A percentile compares a stretch with the other conserved stretches of the same genome.
Conservation (phyloP, 306 rosid genomes). For the Potentilla sterilis region DNA sequence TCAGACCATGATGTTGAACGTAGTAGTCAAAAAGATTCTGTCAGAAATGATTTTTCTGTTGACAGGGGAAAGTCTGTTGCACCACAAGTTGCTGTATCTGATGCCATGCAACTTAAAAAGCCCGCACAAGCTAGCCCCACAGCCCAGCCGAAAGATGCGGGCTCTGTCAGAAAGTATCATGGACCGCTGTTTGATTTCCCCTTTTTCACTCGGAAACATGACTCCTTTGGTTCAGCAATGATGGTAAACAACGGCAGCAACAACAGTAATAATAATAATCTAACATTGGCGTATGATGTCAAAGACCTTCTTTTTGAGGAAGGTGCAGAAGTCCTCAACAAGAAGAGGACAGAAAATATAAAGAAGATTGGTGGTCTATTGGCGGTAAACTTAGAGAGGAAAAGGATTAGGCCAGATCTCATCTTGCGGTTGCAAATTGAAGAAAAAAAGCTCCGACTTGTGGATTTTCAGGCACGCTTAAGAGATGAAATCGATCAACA, state of each 20-base stretch:
- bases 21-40: conserved; percentile 42
- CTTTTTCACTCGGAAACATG: conserved; percentile 86
- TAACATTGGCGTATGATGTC: conserved; percentile 81
- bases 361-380: conserved; percentile 87
- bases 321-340: conserved; percentile 73
- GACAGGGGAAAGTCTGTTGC: conserved; percentile 85
- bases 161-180: conserved; percentile 73
- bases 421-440: conserved; percentile 89
- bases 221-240: conserved; percentile 82
- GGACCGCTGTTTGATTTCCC: conserved; percentile 99
- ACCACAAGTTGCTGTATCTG: conserved; percentile 60
- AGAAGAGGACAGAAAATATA: conserved; percentile 70
- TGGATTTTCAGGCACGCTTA: conserved; percentile 82
- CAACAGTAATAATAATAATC: conserved; percentile 61
- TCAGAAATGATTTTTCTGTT: conserved; percentile 51
- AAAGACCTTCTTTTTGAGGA: conserved; percentile 91
- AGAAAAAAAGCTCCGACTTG: conserved; percentile 88
- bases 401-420: conserved; percentile 94
- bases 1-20: conserved; percentile 63
- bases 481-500: conserved; percentile 96
- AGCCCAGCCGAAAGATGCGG: conserved; percentile 64
- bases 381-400: conserved; percentile 87
- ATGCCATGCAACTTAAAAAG: conserved; percentile 54
- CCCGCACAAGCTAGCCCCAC: conserved; percentile 51
- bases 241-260: conserved; percentile 57